Percentiles rank a stretch among this genome's conserved stretches.
Evolutionary conservation across 2,329 filamentous ascomycete species (phyloP).

Genomic region (Aspergillus fructus): DNA sequence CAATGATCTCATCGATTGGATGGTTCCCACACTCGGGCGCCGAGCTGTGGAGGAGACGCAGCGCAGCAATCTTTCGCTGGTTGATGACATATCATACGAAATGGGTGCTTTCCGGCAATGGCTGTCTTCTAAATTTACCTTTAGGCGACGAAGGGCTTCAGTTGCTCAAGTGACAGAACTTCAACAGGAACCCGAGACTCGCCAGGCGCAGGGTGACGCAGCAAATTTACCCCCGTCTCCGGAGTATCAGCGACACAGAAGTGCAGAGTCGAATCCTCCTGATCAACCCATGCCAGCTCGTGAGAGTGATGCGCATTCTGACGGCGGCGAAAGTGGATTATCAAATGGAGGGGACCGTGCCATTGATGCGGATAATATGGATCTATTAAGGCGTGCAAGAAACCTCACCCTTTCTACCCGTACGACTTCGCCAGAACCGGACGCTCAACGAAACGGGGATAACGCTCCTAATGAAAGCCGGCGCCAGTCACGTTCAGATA

Average conservation of each 20-base stretch:
- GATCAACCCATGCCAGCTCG: slow-evolving; percentile 14
- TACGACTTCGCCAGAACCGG: slow-evolving; percentile 13
- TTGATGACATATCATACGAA: slow-evolving; percentile 40
- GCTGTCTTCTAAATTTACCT: slow-evolving; percentile 33
- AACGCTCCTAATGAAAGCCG: slow-evolving; percentile 15
- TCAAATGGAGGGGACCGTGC: slow-evolving; percentile 37
- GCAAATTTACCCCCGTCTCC: slow-evolving; percentile 12
- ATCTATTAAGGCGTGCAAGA: slow-evolving; percentile 25
- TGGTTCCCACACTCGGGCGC: slow-evolving; percentile 40
- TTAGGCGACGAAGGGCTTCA: slow-evolving; percentile 18
- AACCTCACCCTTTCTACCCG: slow-evolving; percentile 15
- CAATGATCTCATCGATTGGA: slow-evolving; percentile 46
- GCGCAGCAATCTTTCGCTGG: slow-evolving; percentile 36
- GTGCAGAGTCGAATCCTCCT: slow-evolving; percentile 12
- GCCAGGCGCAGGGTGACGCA: slow-evolving; percentile 27
- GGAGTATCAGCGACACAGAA: slow-evolving; percentile 14
- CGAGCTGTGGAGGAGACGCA: slow-evolving; percentile 40
- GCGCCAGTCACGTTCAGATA: slow-evolving; percentile 39
- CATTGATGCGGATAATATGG: slow-evolving; percentile 39
- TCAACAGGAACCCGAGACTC: slow-evolving; percentile 24
- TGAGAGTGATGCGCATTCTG: slow-evolving; percentile 18
- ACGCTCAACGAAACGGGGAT: slow-evolving; percentile 12
- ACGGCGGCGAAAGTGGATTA: slow-evolving; percentile 22
- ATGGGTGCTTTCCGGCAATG: slow-evolving; percentile 30
- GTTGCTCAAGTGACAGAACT: slow-evolving; percentile 13